These are phyloP conservation scores for Viola pubescens DNA, from an alignment of 441 rosid species.

Conservation along the genomic window DNA sequence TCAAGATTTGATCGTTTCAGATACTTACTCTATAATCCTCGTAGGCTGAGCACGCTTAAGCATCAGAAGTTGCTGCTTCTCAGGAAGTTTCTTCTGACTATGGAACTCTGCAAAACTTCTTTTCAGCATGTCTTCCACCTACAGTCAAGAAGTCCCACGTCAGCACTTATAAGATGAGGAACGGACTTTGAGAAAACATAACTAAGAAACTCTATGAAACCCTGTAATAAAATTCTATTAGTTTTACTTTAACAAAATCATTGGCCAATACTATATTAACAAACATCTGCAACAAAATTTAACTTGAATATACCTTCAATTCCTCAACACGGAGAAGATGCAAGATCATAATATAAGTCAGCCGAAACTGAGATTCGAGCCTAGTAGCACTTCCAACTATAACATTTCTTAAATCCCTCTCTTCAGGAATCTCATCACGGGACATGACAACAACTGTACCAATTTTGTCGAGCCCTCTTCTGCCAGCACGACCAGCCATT, in stretches of 20 bases:
- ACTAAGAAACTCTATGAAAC: neutral
- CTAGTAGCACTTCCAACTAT: constrained; percentile 84
- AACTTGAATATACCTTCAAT: constrained; percentile 60
- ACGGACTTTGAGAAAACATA: neutral
- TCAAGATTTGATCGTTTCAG: constrained; percentile 8
- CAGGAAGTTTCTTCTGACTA: constrained; percentile 92
- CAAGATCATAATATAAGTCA: constrained; percentile 93
- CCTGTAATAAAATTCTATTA: neutral
- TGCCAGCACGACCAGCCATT: constrained; percentile 99
- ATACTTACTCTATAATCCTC: constrained; percentile 73
- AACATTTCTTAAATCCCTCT: constrained; percentile 47
- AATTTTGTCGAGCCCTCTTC: constrained; percentile 94
- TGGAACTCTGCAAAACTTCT: constrained; percentile 98
- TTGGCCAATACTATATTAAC: too few relatives aligned
- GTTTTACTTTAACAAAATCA: too few relatives aligned
- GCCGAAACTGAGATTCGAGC: constrained; percentile 90
- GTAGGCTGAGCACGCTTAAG: constrained; percentile 65
- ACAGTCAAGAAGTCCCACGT: constrained; percentile 18
- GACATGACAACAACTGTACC: constrained; percentile 95
- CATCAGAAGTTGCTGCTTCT: constrained; percentile 71
- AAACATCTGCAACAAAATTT: constrained; percentile 1
- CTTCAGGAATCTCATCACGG: constrained; percentile 90
- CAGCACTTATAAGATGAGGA: constrained; percentile 11
- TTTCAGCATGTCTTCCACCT: constrained; percentile 99
- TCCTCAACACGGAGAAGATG: constrained; percentile 99